phyloP scores from a whole-genome alignment of 768 basidiomycete genomes.

The Suillus alpinus region DNA sequence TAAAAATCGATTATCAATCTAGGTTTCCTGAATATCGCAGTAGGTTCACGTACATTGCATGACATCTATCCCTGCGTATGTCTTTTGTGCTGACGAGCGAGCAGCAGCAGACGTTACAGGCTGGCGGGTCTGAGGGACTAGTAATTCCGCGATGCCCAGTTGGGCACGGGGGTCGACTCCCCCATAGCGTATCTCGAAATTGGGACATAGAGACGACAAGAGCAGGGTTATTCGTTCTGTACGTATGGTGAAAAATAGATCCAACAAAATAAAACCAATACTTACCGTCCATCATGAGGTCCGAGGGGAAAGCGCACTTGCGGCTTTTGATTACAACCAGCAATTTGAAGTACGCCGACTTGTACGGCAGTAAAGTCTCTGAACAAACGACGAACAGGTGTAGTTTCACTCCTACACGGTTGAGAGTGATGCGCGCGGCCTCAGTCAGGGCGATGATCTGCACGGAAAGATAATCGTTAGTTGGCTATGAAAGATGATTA shows the following conservation, averaged over 20 bases:
- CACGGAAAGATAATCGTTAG: neutral
- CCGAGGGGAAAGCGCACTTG: constrained; percentile 20
- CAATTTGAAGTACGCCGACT: constrained; percentile 48
- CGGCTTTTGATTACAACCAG: constrained; percentile 41
- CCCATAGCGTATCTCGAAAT: constrained; percentile 24
- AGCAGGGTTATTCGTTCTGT: constrained; percentile 31
- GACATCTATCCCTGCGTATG: neutral
- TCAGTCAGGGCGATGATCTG: constrained; percentile 51
- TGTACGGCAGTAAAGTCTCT: constrained; percentile 36
- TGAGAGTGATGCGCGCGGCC: constrained; percentile 48
- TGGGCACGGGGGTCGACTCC: constrained; percentile 29
- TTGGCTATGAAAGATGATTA: constrained; percentile 7
- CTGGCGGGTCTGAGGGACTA: neutral
- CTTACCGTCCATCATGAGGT: constrained; percentile 22
- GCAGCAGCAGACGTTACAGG: neutral
- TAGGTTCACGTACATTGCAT: neutral
- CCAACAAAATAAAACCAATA: neutral
- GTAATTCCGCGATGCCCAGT: constrained; percentile 11
- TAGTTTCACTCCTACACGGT: constrained; percentile 37
- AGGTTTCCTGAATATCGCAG: neutral
- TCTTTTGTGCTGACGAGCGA: neutral
- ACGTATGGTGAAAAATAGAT: constrained; percentile 1
- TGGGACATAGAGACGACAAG: constrained; percentile 29
- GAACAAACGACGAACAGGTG: constrained; percentile 48
- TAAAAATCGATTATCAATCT: neutral